Percentiles rank a stretch among this genome's conserved stretches.
Evolutionary conservation across 106 monocot genomes (phyloP).

Genomic region (Acorus gramineus): DNA sequence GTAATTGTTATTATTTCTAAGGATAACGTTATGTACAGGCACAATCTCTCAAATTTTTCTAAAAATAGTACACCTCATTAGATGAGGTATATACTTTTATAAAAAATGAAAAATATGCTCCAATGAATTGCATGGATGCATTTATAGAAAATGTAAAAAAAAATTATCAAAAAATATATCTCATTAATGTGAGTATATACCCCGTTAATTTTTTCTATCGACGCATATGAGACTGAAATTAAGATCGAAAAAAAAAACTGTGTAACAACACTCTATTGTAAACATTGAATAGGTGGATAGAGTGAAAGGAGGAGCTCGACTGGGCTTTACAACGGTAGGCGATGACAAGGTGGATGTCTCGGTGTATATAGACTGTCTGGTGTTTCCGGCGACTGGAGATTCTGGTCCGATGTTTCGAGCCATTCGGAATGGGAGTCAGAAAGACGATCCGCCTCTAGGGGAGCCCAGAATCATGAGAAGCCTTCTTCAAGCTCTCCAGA

Average conservation of each 20-base stretch:
- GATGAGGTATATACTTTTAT: no score
- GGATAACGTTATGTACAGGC: no score
- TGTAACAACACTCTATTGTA: not conserved
- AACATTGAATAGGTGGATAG: conserved; percentile 55
- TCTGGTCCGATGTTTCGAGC: conserved; percentile 58
- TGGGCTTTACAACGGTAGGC: conserved; percentile 54
- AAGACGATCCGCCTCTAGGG: conserved; percentile 47
- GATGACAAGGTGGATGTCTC: conserved; percentile 48
- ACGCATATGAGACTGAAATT: not conserved
- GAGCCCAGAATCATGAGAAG: conserved; percentile 92
- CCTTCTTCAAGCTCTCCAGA: conserved; percentile 72
- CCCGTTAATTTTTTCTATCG: not conserved
- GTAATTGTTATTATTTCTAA: no score
- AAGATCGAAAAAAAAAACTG: not conserved
- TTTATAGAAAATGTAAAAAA: no score
- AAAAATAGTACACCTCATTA: no score
- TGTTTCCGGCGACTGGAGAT: conserved; percentile 38
- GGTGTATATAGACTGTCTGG: conserved; percentile 90
- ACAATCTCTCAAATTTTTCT: no score
- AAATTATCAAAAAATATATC: no score
- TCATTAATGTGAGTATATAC: no score
- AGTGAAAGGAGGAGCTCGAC: conserved; percentile 58
- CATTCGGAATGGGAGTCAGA: conserved; percentile 53
- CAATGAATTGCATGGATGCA: no score
- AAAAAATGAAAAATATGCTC: no score